These are phyloP conservation scores for Phanerochaete sordida DNA, from an alignment of 768 basidiomycete genomes.

Conservation along the genomic window DNA sequence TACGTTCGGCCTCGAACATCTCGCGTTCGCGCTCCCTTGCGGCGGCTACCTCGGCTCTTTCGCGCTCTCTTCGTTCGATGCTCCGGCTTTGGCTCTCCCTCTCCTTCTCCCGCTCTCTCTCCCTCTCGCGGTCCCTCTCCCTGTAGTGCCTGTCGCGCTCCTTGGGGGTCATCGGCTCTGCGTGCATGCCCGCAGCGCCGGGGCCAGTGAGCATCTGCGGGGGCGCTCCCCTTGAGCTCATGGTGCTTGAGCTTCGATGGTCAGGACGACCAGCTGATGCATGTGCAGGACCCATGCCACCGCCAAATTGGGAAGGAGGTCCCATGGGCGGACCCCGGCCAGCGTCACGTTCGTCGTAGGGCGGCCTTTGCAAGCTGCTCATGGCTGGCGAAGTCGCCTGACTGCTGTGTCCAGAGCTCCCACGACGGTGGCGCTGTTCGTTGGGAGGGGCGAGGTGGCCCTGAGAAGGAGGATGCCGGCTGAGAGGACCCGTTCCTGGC, in stretches of 20 bases:
- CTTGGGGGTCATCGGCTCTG: constrained; percentile 7
- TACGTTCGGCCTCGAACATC: not conserved
- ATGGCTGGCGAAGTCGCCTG: constrained; percentile 25
- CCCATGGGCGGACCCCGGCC: constrained; percentile 4
- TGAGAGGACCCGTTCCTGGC: constrained; percentile 5
- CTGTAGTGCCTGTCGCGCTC: constrained; percentile 12
- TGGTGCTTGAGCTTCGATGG: not conserved
- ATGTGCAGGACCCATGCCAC: constrained; percentile 2
- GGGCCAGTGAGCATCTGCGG: constrained; percentile 8
- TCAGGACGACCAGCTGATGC: constrained; percentile 4
- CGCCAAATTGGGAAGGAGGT: constrained; percentile 2
- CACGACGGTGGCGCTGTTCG: constrained; percentile 13
- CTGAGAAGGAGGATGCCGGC: constrained; percentile 12
- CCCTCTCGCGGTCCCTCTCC: constrained; percentile 12
- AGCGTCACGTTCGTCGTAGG: constrained; percentile 17
- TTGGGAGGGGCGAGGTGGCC: constrained; percentile 4
- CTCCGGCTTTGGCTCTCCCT: constrained; percentile 24
- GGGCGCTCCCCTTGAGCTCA: constrained; percentile 6
- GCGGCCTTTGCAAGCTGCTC: constrained; percentile 27
- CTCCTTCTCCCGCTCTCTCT: constrained; percentile 23
- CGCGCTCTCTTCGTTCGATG: constrained; percentile 16
- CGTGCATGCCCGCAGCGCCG: constrained; percentile 3
- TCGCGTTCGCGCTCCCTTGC: not conserved
- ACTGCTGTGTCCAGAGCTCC: constrained; percentile 11
- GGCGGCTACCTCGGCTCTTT: not conserved